Percentiles rank a stretch among this genome's conserved stretches.
Evolutionary conservation across 2,329 filamentous ascomycete genomes (phyloP).

Genomic region (Sclerotinia trifoliorum): DNA sequence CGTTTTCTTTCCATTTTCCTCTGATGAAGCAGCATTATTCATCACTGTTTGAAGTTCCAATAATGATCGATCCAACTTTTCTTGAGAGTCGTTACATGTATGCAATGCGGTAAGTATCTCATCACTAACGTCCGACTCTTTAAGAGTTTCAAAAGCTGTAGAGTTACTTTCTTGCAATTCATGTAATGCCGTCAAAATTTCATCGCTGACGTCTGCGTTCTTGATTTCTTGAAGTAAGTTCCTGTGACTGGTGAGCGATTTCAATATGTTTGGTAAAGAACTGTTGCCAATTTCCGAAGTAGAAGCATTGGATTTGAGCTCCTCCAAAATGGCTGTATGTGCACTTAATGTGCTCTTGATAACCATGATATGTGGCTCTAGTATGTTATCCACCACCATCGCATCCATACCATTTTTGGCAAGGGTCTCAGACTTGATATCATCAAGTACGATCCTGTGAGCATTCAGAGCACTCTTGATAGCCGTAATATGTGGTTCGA

Average conservation of each 20-base stretch:
- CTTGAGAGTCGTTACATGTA: conserved; percentile 21
- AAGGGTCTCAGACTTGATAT: conserved; percentile 23
- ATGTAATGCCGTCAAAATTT: conserved; percentile 38
- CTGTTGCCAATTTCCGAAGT: conserved; percentile 21
- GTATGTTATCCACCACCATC: not conserved
- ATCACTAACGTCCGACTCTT: conserved; percentile 37
- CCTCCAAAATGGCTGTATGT: conserved; percentile 27
- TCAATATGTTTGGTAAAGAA: conserved; percentile 29
- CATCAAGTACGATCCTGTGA: conserved; percentile 28
- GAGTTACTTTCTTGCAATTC: conserved; percentile 30
- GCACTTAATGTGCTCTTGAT: conserved; percentile 27
- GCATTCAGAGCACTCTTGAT: conserved; percentile 30
- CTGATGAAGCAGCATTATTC: not conserved
- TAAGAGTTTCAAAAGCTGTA: conserved; percentile 32
- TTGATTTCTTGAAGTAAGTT: conserved; percentile 36
- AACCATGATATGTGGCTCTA: conserved; percentile 21
- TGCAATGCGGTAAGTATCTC: conserved; percentile 39
- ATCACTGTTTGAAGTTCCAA: not conserved
- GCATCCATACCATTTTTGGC: conserved; percentile 4
- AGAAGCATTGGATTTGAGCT: conserved; percentile 26
- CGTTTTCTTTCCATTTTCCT: not conserved
- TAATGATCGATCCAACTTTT: conserved; percentile 1
- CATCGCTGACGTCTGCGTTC: conserved; percentile 37
- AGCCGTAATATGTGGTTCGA: conserved; percentile 31
- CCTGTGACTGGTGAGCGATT: conserved; percentile 32